Conservation (phyloP, 164 flowering plant species). For the Vitis amurensis region DNA sequence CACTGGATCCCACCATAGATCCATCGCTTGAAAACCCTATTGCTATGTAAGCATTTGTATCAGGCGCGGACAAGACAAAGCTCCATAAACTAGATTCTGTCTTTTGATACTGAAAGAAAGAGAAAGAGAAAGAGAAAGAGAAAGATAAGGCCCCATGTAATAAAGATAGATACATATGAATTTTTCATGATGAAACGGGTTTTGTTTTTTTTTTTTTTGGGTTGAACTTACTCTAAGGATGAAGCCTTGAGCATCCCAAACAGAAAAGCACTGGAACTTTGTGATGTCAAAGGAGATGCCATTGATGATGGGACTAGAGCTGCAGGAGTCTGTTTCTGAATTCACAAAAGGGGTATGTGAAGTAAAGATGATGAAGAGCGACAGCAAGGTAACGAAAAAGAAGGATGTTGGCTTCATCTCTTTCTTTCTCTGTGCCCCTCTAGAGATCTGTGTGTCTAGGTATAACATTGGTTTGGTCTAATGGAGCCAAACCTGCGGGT, state of each 20-base stretch:
- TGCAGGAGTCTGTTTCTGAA: conserved; percentile 29
- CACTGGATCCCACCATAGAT: conserved; percentile 30
- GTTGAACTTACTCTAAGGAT: conserved; percentile 28
- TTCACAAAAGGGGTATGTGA: too few relatives aligned
- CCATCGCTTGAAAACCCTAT: conserved; percentile 32
- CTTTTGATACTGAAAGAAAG: conserved; percentile 19
- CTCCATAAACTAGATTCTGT: conserved; percentile 17
- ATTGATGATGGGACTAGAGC: conserved; percentile 14
- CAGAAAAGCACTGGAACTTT: conserved; percentile 19
- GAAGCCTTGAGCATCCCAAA: conserved; percentile 23
- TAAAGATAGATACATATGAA: not conserved
- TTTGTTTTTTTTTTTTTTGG: too few relatives aligned
- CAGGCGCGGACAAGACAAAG: conserved; percentile 29
- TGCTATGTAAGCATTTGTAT: conserved; percentile 13
- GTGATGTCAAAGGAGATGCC: conserved; percentile 18
- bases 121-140: not conserved
- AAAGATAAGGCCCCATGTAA: not conserved
- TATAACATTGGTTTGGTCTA: too few relatives aligned
- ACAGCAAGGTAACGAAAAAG: too few relatives aligned
- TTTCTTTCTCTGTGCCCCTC: too few relatives aligned
- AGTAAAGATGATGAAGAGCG: too few relatives aligned
- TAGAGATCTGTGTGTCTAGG: too few relatives aligned
- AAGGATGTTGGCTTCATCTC: too few relatives aligned
- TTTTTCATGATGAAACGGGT: not conserved
- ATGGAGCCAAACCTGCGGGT: too few relatives aligned